Percentiles rank a stretch among this genome's conserved stretches.
Conservation (phyloP, 352 stramenopile species). For the Phytophthora brassicae region DNA sequence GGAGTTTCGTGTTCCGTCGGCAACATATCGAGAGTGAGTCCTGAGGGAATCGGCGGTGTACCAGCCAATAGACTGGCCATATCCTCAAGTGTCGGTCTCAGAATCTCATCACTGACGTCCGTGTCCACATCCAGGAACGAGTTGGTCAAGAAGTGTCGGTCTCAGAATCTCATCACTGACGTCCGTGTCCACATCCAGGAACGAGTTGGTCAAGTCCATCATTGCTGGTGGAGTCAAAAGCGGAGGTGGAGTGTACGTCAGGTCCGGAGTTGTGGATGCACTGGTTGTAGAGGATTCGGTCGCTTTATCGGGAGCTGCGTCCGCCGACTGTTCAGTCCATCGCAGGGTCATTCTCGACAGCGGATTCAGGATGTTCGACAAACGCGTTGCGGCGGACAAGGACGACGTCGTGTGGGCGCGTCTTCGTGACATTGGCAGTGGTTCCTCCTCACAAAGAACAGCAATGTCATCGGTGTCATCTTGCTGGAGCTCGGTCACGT, state of each 20-base stretch:
- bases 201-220: conserved; percentile 48
- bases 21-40: conserved; percentile 51
- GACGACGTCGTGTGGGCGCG: conserved; percentile 52
- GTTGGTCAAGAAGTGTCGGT: conserved; percentile 37
- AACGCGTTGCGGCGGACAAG: conserved; percentile 24
- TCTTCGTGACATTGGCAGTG: conserved; percentile 34
- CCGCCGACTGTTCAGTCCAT: conserved; percentile 25
- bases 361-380: conserved; percentile 46
- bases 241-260: conserved; percentile 29
- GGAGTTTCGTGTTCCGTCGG: conserved; percentile 42
- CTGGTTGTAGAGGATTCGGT: conserved; percentile 28
- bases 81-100: conserved; percentile 48
- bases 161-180: conserved; percentile 40
- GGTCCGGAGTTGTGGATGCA: conserved; percentile 23
- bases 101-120: conserved; percentile 41
- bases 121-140: conserved; percentile 63
- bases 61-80: conserved; percentile 32
- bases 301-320: conserved; percentile 11
- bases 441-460: conserved; percentile 40
- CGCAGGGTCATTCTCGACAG: conserved; percentile 54
- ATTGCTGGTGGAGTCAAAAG: conserved; percentile 36
- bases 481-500: conserved; percentile 28
- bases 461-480: conserved; percentile 37
- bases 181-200: conserved; percentile 57
- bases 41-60: conserved; percentile 53